phyloP scores from a whole-genome alignment of 164 flowering plant species.

The Dillenia suffruticosa region DNA sequence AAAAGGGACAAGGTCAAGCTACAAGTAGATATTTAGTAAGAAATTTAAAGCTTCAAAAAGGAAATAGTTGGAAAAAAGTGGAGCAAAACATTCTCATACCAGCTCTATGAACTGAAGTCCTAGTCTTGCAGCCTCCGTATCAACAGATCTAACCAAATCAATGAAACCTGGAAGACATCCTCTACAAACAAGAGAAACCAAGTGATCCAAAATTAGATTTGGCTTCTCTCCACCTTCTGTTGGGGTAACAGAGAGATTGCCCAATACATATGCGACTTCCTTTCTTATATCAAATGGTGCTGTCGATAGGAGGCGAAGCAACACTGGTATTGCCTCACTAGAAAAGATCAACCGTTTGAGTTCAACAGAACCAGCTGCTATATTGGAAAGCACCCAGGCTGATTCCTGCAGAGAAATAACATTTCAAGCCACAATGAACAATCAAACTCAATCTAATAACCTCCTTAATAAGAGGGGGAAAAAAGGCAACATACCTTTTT shows the following conservation, averaged over 20 bases:
- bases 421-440: no score
- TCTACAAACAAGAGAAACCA: constrained; percentile 63
- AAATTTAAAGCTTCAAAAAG: background rate
- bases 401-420: constrained; percentile 58
- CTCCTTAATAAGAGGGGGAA: background rate
- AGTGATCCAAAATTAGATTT: constrained; percentile 65
- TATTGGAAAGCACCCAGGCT: constrained; percentile 94
- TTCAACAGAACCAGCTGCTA: constrained; percentile 87
- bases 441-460: constrained; percentile 1
- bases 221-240: constrained; percentile 55
- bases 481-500: constrained; percentile 58
- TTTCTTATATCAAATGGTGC: constrained; percentile 91
- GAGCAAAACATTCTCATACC: constrained; percentile 39
- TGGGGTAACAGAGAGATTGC: constrained; percentile 89
- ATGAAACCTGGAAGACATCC: constrained; percentile 89
- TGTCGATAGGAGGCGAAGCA: constrained; percentile 63
- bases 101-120: constrained; percentile 96
- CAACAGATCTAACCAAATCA: constrained; percentile 84
- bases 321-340: constrained; percentile 59
- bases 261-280: constrained; percentile 89
- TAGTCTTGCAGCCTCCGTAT: constrained; percentile 80
- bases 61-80: background rate
- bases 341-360: constrained; percentile 69
- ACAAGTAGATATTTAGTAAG: no score
- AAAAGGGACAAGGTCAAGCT: no score